Evolutionary conservation across 257 asterid genomes (phyloP), one percentile per base, ranked within the genome.

Genomic region (Thymus quinquecostatus): DNA sequence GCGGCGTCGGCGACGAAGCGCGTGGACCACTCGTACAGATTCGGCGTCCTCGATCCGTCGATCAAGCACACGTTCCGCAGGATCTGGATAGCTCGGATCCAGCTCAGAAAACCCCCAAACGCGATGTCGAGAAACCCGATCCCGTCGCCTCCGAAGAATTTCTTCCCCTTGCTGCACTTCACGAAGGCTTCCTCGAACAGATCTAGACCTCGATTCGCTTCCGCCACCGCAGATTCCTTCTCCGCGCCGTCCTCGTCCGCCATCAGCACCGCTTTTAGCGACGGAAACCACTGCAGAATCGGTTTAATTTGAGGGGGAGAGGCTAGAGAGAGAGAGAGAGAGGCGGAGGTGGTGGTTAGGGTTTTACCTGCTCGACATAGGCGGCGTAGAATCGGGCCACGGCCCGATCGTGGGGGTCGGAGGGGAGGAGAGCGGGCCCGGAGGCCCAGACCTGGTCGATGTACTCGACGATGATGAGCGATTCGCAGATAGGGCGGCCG

Each of bases 101-200:
- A 85, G 2, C 59, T 71, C 76, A 81, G 44, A 75, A 60, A 81
- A 60, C 80, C 13, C 0, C 85, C 90, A 44, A 86, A 32, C 53
- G 82, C 81, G 32, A 83, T 81, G 68, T 86, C 88, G 1, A 86
- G 57, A 72, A 38, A 83, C 7, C 86, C 88, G 11, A 86, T 75
- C 12, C 7, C 60, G 12, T 81, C 86, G 13, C 90, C 88, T 56
- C 85, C 86, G 21, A 86, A 86, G 83, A 81, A 86, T 0, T 51
- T 67, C 34, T 54, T 32, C 12, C 91, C 86, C 49, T 75, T 83
- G 83, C 88, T 75, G 72, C 72, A 73, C 6, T 73, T 77, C 30
- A 34, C 50, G 59, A 80, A 85, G 32, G 80, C 86, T 2, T 83
- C 77, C 8, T 85, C 90, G 6, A 85, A 53, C 70, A 78, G 49